phyloP scores from a whole-genome alignment of 2,329 filamentous ascomycete genomes.

The Byssochlamys sp. region DNA sequence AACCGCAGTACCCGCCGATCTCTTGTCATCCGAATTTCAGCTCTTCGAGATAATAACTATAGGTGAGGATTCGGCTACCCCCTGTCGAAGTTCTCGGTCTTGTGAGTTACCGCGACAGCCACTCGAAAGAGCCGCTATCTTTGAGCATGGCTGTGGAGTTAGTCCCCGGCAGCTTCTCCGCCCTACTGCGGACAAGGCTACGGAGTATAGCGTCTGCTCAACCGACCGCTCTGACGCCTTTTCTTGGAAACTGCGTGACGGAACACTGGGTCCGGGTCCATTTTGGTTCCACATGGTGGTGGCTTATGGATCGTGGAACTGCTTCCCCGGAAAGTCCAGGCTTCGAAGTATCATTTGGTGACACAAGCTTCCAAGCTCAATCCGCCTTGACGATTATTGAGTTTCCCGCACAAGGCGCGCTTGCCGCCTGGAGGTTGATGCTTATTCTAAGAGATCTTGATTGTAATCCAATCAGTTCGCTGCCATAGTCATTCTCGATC shows the following conservation, averaged over 20 bases:
- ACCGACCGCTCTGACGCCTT: not conserved
- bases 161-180: not conserved
- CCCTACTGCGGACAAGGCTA: not conserved
- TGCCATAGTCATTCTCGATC: not conserved
- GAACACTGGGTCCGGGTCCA: not conserved
- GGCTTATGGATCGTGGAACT: not conserved
- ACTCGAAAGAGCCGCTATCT: not conserved
- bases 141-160: not conserved
- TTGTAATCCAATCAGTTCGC: not conserved
- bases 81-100: not conserved
- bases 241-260: not conserved
- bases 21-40: not conserved
- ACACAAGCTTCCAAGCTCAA: conserved; percentile 2
- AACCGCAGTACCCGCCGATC: not conserved
- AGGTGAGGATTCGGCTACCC: not conserved
- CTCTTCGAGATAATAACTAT: not conserved
- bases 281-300: not conserved
- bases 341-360: not conserved
- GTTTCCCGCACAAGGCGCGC: conserved; percentile 28
- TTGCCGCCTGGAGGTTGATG: conserved; percentile 20
- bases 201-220: not conserved
- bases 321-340: not conserved
- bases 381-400: conserved; percentile 1
- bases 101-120: not conserved
- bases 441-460: not conserved